Conservation (phyloP, 2,329 filamentous ascomycete genomes). For the Alternaria ethzedia region DNA sequence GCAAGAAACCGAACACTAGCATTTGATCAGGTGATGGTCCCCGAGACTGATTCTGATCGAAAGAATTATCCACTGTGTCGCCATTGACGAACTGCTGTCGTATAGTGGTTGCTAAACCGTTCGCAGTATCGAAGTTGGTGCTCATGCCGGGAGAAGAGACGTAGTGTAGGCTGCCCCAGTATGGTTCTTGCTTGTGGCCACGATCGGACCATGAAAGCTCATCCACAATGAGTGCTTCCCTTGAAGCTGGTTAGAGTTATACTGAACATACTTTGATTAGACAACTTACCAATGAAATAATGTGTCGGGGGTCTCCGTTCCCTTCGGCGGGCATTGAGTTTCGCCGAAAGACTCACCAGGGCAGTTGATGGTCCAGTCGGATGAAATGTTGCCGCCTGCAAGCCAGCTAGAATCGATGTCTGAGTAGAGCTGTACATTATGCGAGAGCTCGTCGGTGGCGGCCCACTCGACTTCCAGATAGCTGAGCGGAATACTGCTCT, state of each 20-base stretch:
- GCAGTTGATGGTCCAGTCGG: background rate
- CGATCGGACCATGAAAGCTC: background rate
- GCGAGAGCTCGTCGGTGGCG: background rate
- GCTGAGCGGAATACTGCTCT: background rate
- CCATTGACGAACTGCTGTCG: background rate
- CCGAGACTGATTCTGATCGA: background rate
- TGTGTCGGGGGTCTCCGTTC: background rate
- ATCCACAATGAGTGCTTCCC: background rate
- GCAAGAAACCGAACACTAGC: background rate
- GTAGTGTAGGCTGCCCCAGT: background rate
- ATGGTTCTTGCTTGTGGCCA: background rate
- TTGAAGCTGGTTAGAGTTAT: background rate
- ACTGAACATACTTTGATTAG: background rate
- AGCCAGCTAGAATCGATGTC: background rate
- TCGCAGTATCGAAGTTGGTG: background rate
- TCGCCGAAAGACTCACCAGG: background rate
- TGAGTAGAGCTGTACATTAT: background rate
- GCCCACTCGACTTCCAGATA: background rate
- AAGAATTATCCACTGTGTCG: background rate
- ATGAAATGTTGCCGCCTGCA: background rate
- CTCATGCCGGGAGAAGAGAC: background rate
- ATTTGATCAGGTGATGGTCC: background rate
- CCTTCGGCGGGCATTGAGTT: background rate
- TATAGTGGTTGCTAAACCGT: background rate
- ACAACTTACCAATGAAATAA: background rate